Conservation (phyloP, 331 rosid species). For the Prunus yedoensis region DNA sequence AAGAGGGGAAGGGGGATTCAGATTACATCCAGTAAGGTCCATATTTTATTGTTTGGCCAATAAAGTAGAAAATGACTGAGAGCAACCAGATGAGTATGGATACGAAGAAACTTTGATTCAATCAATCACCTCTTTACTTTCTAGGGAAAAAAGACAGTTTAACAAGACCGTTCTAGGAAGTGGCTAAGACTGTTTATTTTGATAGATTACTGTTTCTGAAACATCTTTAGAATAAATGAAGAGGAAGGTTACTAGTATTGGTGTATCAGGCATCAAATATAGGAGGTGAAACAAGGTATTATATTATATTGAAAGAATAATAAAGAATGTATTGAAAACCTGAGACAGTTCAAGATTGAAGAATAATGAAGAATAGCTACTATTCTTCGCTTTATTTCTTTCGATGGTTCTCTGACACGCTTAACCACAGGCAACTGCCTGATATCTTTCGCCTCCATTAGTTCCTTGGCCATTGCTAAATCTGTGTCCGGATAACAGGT, state of each 20-base stretch:
- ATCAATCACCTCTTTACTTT: background rate
- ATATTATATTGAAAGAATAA: constrained; percentile 3
- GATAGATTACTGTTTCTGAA: background rate
- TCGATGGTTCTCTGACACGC: constrained; percentile 44
- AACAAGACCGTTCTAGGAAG: background rate
- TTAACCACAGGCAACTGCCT: constrained; percentile 93
- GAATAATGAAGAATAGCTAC: constrained; percentile 82
- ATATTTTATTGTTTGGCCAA: background rate
- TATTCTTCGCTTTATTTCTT: constrained; percentile 62
- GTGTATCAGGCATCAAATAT: background rate
- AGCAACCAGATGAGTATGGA: background rate
- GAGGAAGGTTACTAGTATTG: background rate
- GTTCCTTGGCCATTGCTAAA: constrained; percentile 84
- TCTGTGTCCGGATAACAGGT: constrained; percentile 80
- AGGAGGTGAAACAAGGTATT: background rate
- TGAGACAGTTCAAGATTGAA: constrained; percentile 68
- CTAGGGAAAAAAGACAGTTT: background rate
- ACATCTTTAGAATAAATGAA: background rate
- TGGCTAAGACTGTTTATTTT: background rate
- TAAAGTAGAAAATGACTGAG: background rate
- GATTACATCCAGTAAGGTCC: constrained; percentile 2
- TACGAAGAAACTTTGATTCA: background rate
- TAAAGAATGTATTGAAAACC: constrained; percentile 46
- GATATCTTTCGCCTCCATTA: constrained; percentile 94
- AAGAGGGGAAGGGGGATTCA: background rate